Conservation (phyloP, 2,329 filamentous ascomycete species). For the Hypoxylon sp. region DNA sequence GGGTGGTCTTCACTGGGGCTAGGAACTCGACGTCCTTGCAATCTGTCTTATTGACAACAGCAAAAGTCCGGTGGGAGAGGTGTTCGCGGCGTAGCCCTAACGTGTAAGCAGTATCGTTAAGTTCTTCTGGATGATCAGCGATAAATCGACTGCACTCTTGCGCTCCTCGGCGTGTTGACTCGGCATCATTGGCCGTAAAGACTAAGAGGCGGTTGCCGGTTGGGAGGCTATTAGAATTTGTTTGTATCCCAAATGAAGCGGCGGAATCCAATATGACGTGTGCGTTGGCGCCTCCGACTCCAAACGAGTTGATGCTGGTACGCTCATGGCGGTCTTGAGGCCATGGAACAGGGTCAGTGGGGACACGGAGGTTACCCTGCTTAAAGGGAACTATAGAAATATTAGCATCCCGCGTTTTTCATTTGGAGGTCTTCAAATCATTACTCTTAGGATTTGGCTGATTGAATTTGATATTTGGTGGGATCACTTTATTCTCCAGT, state of each 20-base stretch:
- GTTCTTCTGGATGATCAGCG: neutral
- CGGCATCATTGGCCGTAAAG: neutral
- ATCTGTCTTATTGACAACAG: neutral
- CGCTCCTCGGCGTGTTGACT: neutral
- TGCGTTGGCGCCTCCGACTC: constrained; percentile 13
- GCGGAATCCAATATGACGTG: constrained; percentile 4
- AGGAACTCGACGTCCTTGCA: neutral
- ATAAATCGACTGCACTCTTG: neutral
- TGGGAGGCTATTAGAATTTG: neutral
- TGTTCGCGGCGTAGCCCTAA: neutral
- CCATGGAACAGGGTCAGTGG: neutral
- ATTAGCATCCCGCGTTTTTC: neutral
- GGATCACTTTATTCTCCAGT: constrained; percentile 41
- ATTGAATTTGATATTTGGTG: constrained; percentile 54
- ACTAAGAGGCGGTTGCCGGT: neutral
- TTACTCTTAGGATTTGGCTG: constrained; percentile 49
- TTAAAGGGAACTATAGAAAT: neutral
- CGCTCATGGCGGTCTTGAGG: neutral
- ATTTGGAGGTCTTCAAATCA: neutral
- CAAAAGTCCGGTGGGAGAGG: neutral
- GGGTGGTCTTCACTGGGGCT: neutral
- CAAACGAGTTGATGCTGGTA: constrained; percentile 11
- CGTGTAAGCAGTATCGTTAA: constrained; percentile 1
- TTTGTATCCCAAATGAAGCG: neutral
- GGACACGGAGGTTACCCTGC: neutral